Base-by-base conservation (phyloP, 441 rosid species). In the Populus hybrid region DNA sequence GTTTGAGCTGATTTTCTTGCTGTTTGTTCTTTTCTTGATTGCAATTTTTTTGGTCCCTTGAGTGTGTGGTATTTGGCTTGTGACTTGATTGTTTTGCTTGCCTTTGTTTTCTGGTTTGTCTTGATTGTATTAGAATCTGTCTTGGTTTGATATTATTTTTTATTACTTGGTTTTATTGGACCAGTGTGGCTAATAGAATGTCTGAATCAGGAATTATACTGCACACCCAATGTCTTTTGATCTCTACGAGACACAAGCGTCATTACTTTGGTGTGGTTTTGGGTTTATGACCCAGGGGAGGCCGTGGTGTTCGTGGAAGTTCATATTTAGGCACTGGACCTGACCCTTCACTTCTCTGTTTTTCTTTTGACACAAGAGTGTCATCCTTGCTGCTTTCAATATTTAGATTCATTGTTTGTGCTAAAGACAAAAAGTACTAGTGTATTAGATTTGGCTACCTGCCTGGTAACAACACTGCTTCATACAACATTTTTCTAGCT, bases 221-320 rank as follows among this genome's bases (percentile, higher is more conserved):
- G 79, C 85, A 70, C 90, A 86, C 85, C 94, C 84, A 86, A 92
- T 92, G 96, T 87, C 94, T 88, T 50, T 84, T 87, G 86, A 85
- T 83, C 85, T 84, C 82, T 77, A 80, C 89, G 82, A 85, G 89
- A 83, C 73, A 85, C 73, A 81, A 70, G 70, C 86, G 18, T 79
- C 90, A 24, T 83, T 85, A 83, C 83, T 84, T 77, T 84, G 85
- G 81, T 87, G 82, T 73, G 84, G 78, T 69, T 88, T 87, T 72
- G 83, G 89, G 91, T 89, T 87, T 83, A 86, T 90, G 94, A 88
- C 84, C 90, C 81, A 87, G 65, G 90, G 91, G 86, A 91, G 87
- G 83, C 83, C 86, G 80, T 89, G 98, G 89, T 85, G 86, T 67
- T 80, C 89, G n/a, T 85, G 89, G 79, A 90, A 84, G 75, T 79